Evolutionary conservation across 2,329 filamentous ascomycete species (phyloP), one percentile per base, ranked within the genome.

Genomic region (Ophiostoma sp.): DNA sequence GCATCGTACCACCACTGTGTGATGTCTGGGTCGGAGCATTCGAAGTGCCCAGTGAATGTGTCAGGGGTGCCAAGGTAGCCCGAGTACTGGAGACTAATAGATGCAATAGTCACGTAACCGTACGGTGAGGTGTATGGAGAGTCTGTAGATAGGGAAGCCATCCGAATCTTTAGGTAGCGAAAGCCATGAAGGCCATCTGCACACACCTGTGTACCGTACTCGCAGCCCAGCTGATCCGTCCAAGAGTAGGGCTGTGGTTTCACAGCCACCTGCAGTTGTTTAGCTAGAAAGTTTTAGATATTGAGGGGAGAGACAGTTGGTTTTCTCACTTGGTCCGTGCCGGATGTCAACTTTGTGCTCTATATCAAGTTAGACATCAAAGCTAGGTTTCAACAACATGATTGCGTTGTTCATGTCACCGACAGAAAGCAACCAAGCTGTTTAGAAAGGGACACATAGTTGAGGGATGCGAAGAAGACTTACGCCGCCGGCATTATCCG

Each of bases 1-100:
- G 82, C 84, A 75, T 87, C 85, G 75, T 83, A 87, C 85, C 85
- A 88, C 82, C 83, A 87, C 75, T 85, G 84, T 22, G 84, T 87
- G 8, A 87, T 76, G 19, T 84, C 75, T 4, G 80, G 75, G 74
- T 87, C 85, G 0, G 86, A 87, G 70, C 85, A 87, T 76, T 87
- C 84, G 70, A 88, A 87, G 81, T 82, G 85, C 2, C 86, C 86
- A 0, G 81, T 82, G 73, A 85, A 87, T 1, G 84, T 85, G 52
- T 85, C 83, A 0, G 84, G 80, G 0, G 84, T 86, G 31, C 86
- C 86, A 1, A 83, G 80, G 75, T 82, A 86, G 11, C 81, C 85
- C 0, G 83, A 83, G 76, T 82, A 85, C 28, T 82, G 80, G 3
- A 88, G 77, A 9, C 76, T 79, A 28, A 87, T 76, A 1, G 82